Base-by-base conservation (phyloP, 495 filamentous ascomycete species). In the Penicillium longicatenatum region DNA sequence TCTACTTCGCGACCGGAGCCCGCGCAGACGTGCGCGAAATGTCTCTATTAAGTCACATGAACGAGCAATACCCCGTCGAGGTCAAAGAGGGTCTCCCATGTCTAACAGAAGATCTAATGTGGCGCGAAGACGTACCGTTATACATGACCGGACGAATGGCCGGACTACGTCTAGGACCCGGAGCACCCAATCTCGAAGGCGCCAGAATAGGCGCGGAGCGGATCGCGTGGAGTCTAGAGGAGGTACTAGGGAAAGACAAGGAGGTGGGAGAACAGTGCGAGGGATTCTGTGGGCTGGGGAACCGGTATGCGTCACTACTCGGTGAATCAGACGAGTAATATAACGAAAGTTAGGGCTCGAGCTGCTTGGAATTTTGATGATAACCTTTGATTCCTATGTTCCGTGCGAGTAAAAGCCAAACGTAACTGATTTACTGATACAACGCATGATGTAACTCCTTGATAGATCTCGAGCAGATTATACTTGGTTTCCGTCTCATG, bases 1-100 rank as follows among this genome's bases (percentile, higher is more conserved):
- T 88, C 59, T 84, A 85, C 63, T 86, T 82, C 54, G 84, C 86
- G 19, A 88, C 85, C 0, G 85, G 85, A 3, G 74, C 82, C 29
- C 59, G 73, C 24, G 70, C 79, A 4, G 75, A 87, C 58, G 75
- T 86, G 20, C 61, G 61, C 21, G 69, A 75, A 29, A 74, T 86
- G 50, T 76, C 81, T 0, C 71, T 80, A 26, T 68, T 88, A 22
- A 71, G 75, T 41, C 67, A 74, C 1, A 77, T 87, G 66, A 73
- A 76, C 49, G 55, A 67, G 4, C 72, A 81, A 16, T 79, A 83
- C 60, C 84, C 83, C 0, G 78, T 88, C 19, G 69, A 79, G 31
- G 75, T 65, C 14, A 74, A 75, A 20, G 75, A 78, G 12, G 84
- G 85, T 1, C 56, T 88, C 14, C 86, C 85, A 0, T 86, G 84